phyloP scores from a whole-genome alignment of 352 stramenopile genomes.

The Phytophthora sp. region DNA sequence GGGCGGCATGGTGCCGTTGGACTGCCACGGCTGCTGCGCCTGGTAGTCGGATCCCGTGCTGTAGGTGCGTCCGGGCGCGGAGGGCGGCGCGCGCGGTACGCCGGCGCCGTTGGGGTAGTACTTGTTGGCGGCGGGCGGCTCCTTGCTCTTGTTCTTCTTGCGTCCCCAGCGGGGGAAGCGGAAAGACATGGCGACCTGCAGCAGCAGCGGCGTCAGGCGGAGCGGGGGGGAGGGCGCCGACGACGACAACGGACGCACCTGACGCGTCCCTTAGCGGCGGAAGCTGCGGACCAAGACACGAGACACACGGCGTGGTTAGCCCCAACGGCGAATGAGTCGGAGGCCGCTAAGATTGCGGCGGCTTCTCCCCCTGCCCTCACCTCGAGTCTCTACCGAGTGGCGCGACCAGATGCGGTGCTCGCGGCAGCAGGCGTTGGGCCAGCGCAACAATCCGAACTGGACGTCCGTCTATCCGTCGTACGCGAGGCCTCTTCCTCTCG shows the following conservation, averaged over 20 bases:
- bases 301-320: too few relatives aligned
- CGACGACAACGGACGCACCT: too few relatives aligned
- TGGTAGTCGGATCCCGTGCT: conserved; percentile 47
- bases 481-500: conserved; percentile 17
- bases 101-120: conserved; percentile 33
- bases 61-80: conserved; percentile 49
- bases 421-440: conserved; percentile 18
- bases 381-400: background rate
- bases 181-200: conserved; percentile 57
- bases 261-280: too few relatives aligned
- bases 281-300: too few relatives aligned
- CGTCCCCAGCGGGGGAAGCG: conserved; percentile 73
- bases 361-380: too few relatives aligned
- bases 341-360: too few relatives aligned
- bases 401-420: too few relatives aligned
- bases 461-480: conserved; percentile 32
- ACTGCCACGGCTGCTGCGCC: conserved; percentile 36
- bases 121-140: conserved; percentile 41
- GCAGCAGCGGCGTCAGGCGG: too few relatives aligned
- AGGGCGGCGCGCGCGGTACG: conserved; percentile 43
- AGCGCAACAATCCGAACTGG: conserved; percentile 49
- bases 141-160: conserved; percentile 75
- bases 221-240: too few relatives aligned
- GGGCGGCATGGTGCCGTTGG: conserved; percentile 24
- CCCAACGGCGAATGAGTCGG: too few relatives aligned